These are phyloP conservation scores for Trichoderma asperelloides DNA, from an alignment of 495 filamentous ascomycete genomes.

Conservation along the genomic window DNA sequence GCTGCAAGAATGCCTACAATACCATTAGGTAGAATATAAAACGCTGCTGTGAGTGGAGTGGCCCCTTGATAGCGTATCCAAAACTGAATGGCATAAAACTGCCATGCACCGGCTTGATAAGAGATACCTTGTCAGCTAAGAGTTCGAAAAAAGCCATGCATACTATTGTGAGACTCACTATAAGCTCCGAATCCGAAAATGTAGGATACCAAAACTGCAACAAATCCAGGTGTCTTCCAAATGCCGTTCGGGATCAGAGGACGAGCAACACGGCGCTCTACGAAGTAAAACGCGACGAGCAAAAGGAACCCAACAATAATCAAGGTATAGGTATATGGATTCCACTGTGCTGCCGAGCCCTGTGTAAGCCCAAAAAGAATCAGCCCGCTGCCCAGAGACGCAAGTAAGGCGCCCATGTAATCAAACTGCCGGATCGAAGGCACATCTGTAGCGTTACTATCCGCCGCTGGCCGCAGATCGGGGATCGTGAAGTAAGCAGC, in stretches of 20 bases:
- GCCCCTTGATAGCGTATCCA: slow-evolving; percentile 37
- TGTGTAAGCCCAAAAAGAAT: slow-evolving; percentile 48
- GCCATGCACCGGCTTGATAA: slow-evolving; percentile 33
- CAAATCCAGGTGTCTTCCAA: slow-evolving; percentile 34
- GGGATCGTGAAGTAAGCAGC: slow-evolving; percentile 28
- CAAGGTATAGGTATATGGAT: slow-evolving; percentile 41
- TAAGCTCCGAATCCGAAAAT: slow-evolving; percentile 39
- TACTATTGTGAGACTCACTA: slow-evolving; percentile 12
- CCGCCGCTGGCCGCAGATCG: slow-evolving; percentile 27
- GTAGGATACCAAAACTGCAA: slow-evolving; percentile 39
- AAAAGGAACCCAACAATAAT: slow-evolving; percentile 44
- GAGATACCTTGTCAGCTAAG: slow-evolving; percentile 1
- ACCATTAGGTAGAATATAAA: slow-evolving; percentile 37
- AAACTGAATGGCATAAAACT: slow-evolving; percentile 45
- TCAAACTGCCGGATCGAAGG: slow-evolving; percentile 32
- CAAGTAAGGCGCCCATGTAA: slow-evolving; percentile 35
- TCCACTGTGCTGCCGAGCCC: slow-evolving; percentile 40
- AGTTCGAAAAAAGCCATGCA: too few species aligned
- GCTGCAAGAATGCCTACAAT: slow-evolving; percentile 37
- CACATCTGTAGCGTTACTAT: slow-evolving; percentile 17
- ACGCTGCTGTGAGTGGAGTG: slow-evolving; percentile 28
- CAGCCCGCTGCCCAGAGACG: slow-evolving; percentile 38
- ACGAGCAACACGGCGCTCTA: slow-evolving; percentile 32
- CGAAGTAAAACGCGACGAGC: slow-evolving; percentile 37
- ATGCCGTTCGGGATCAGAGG: slow-evolving; percentile 42